Evolutionary conservation across 2,329 filamentous ascomycete genomes (phyloP).

Genomic region (Exophiala calicioides): DNA sequence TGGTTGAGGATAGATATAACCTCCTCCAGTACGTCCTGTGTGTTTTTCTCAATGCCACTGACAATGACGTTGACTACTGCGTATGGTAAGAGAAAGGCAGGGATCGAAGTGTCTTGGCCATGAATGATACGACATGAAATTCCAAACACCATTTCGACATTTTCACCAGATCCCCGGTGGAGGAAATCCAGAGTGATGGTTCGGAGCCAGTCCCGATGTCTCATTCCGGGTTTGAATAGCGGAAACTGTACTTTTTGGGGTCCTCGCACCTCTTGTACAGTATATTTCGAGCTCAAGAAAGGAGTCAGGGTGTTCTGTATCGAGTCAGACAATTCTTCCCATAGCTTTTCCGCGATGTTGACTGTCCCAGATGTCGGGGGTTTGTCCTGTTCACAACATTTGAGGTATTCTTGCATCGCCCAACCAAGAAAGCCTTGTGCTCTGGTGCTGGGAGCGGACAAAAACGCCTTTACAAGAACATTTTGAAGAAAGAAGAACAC

Average conservation of each 20-base stretch:
- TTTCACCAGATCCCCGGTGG: conserved; percentile 71
- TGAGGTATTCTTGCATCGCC: conserved; percentile 88
- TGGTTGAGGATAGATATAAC: conserved; percentile 72
- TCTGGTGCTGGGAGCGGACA: conserved; percentile 83
- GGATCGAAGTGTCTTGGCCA: conserved; percentile 80
- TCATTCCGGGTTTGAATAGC: conserved; percentile 64
- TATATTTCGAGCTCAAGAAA: conserved; percentile 82
- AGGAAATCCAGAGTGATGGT: conserved; percentile 79
- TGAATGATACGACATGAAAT: conserved; percentile 79
- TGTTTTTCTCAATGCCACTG: conserved; percentile 64
- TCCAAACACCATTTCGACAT: conserved; percentile 75
- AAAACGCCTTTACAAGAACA: conserved; percentile 85
- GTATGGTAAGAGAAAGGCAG: conserved; percentile 87
- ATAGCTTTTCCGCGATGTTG: conserved; percentile 42
- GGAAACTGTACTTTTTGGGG: conserved; percentile 66
- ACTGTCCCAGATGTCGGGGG: conserved; percentile 35
- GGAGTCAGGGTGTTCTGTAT: conserved; percentile 82
- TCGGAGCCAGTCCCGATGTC: conserved; percentile 80
- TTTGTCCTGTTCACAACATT: conserved; percentile 65
- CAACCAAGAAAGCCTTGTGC: conserved; percentile 91
- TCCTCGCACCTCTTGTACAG: conserved; percentile 53
- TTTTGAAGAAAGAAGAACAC: conserved; percentile 81
- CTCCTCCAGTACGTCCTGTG: conserved; percentile 68
- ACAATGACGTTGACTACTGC: conserved; percentile 80
- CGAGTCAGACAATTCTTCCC: conserved; percentile 73